A percentile compares a stretch with the other conserved stretches of the same genome.
Evolutionary conservation across 768 basidiomycete species (phyloP).

Genomic region (Amylocystis lapponica): DNA sequence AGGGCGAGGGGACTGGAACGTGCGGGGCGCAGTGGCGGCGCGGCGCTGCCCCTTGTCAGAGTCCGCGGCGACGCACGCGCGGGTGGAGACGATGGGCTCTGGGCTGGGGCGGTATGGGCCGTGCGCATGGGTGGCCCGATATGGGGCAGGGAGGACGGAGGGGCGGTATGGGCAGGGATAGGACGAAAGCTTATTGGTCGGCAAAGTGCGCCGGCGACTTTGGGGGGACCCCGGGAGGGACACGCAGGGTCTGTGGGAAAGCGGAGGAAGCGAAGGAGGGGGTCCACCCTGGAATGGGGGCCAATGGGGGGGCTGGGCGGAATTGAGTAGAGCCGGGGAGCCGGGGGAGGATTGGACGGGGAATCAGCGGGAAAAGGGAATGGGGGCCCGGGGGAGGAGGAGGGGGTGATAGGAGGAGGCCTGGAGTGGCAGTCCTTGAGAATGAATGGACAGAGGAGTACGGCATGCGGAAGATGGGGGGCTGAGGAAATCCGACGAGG

Average conservation of each 20-base stretch:
- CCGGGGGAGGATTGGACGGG: too few relatives aligned
- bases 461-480: constrained; percentile 13
- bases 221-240: constrained; percentile 1
- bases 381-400: constrained; percentile 2
- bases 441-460: constrained; percentile 14
- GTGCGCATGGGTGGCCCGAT: not conserved
- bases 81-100: too few relatives aligned
- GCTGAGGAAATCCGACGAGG: constrained; percentile 14
- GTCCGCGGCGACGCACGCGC: too few relatives aligned
- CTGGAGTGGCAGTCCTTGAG: constrained; percentile 5
- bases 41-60: too few relatives aligned
- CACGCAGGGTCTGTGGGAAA: constrained; percentile 5
- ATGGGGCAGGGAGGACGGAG: too few relatives aligned
- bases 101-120: not conserved
- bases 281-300: constrained; percentile 14
- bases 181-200: too few relatives aligned
- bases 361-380: too few relatives aligned
- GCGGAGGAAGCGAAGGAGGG: constrained; percentile 9
- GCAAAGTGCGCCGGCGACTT: not conserved
- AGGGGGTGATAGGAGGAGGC: constrained; percentile 5
- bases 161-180: too few relatives aligned
- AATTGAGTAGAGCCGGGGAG: not conserved
- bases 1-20: too few relatives aligned
- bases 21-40: too few relatives aligned
- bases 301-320: constrained; percentile 9